Base-by-base conservation (phyloP, 768 basidiomycete species). In the Chalciporus chontae region DNA sequence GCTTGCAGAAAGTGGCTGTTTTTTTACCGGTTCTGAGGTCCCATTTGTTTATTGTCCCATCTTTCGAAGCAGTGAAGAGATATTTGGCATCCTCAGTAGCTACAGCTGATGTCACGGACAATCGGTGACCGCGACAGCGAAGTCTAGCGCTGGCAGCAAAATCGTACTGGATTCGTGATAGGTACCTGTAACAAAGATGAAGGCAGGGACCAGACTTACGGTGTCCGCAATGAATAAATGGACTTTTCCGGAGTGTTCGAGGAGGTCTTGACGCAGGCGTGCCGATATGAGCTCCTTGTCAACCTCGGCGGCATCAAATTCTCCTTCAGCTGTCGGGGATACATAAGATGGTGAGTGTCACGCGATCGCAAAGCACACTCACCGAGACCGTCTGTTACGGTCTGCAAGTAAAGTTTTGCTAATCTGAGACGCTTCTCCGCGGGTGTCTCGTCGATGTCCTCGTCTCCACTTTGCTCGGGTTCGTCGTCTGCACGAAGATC, bases 291-390 rank as follows among this genome's bases (percentile, higher is more conserved):
- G 75, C 56, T 97, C 95, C 59, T 82, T 81, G 74, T 99, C 96
- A 23, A 98, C 84, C 58, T 97, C 94, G 1, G 90, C 94, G 5
- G 96, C 96, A 65, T 99, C 95, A 55, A 84, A 94, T 54, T 93
- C 93, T 29, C 88, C 90, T 21, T 94, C 94, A 51, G 84, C 91
- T 59, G 23, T 19, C 23, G 9, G 41, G 27, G 29, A 8, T 31
- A 11, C 27, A 49, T 52, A 34, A 62, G 23, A 43, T 3, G 8
- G 6, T 8, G 17, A 21, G 13, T 26, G 45, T 31, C 10, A 49
- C 36, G 45, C 8, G 42, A 3, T 37, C 29, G 46, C 4, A 24
- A n/a, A 44, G 34, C 17, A 43, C 45, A 73, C 81, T 67, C 58
- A 81, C 85, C 74, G 24, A 94, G 68, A 32, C 78, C 81, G 51